Percentiles rank a stretch among this genome's conserved stretches.
phyloP scores from a whole-genome alignment of 805 yeast genomes.

The Novakomyces olei region DNA sequence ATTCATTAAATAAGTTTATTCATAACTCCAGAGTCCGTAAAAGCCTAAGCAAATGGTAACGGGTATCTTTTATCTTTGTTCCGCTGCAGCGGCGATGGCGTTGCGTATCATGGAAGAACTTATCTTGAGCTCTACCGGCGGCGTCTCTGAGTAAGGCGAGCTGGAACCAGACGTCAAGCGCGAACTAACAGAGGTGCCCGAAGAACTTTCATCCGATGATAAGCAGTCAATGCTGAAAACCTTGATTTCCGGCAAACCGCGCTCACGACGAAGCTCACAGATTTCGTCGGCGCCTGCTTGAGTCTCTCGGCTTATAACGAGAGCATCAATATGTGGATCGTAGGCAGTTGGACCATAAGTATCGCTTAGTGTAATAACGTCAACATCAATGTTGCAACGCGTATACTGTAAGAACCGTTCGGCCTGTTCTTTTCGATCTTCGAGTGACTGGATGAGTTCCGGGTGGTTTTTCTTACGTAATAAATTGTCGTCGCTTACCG shows the following conservation, averaged over 20 bases:
- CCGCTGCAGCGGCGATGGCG: too few species aligned
- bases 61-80: too few species aligned
- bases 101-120: too few species aligned
- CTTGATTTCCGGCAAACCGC: conserved; percentile 30
- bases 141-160: too few species aligned
- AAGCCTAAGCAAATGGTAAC: too few species aligned
- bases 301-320: conserved; percentile 68
- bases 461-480: conserved; percentile 53
- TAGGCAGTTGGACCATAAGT: conserved; percentile 86
- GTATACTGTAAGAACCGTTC: conserved; percentile 26
- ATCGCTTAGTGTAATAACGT: conserved; percentile 48
- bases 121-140: too few species aligned
- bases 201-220: too few species aligned
- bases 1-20: too few species aligned
- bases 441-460: conserved; percentile 39
- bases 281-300: conserved; percentile 49
- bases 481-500: conserved; percentile 58
- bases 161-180: too few species aligned
- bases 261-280: conserved; percentile 38
- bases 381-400: conserved; percentile 26
- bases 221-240: conserved; percentile 25
- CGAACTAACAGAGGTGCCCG: too few species aligned
- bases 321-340: conserved; percentile 47
- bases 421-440: conserved; percentile 27
- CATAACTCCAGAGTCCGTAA: too few species aligned